Base-by-base conservation (phyloP, 2,329 filamentous ascomycete species). In the Pseudogymnoascus sp. region DNA sequence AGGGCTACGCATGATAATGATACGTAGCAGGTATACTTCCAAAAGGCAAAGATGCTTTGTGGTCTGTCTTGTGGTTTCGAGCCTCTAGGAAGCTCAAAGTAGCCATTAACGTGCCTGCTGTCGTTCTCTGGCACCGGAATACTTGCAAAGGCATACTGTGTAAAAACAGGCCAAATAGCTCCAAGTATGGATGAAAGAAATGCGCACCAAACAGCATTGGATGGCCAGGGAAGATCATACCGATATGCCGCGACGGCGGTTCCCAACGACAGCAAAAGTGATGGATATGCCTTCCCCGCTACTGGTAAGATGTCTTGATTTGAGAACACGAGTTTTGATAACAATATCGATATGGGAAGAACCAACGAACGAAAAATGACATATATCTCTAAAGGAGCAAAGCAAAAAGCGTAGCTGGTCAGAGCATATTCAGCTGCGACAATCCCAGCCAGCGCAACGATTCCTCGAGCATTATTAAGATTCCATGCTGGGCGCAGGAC, bases 341-440 rank as follows among this genome's bases (percentile, higher is more conserved):
- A 7, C 46, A 34, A 56, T 31, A 56, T 34, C 25, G 46, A 56
- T 56, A 56, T 34, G 8, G 46, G 46, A 56, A 56, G 46, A 16
- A 56, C 9, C n/a, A 56, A 18, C 16, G 46, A 16, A 31, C 46
- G 46, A 31, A 11, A 56, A 56, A 56, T 56, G 25, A 16, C 6
- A 34, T 56, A 56, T 56, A 56, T 56, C 46, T 56, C 46, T 5
- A 56, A 31, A 12, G 46, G 46, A 31, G 46, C 46, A 34, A 56
- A 56, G 46, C 46, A 56, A 56, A 34, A 34, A 18, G 25, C 46
- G 46, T 56, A 56, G n/a, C n/a, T 56, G 14, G 46, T 56, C 9
- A 56, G 46, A 34, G 46, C 25, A 56, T 56, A 31, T 56, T 56
- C 46, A 56, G 46, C 7, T 3, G 25, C 25, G 18, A 56, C 34